Base-by-base conservation (phyloP, 2,329 filamentous ascomycete species). In the Lecanoromycetidae sp. region DNA sequence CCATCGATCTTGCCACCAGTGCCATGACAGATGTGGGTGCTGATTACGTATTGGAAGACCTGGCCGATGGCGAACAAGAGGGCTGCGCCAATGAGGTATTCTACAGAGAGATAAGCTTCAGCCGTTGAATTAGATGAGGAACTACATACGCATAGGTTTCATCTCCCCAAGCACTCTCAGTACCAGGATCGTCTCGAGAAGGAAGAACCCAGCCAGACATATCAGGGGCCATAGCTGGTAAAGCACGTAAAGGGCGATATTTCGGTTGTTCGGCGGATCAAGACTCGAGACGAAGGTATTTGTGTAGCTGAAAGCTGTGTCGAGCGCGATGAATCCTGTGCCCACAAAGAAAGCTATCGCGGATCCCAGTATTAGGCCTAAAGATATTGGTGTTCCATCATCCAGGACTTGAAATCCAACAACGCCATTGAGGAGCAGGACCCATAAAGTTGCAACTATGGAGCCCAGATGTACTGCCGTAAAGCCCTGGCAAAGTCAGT, bases 21-120 rank as follows among this genome's bases (percentile, higher is more conserved):
- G 36, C 86, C 86, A 19, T 80, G 73, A 71, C 91, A 98, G 52
- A 98, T 87, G 62, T 94, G 82, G 12, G 81, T 76, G 71, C 88
- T 96, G 65, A 94, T 75, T 48, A 88, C 84, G 63, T 94, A 98
- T 68, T 94, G 86, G 75, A 98, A 98, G 54, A 98, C 76, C 62
- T 98, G 91, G 15, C 87, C 90, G 49, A 94, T 76, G 22, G 86
- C 87, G 62, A 98, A 98, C 13, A 94, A 72, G 2, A 96, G 57
- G 2, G 74, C 80, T 0, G 90, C 87, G 1, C 69, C 74, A 2
- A 71, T 66, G 17, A 96, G 76, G 62, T 91, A 95, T 50, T 91
- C 74, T 77, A 12, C 15, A 5, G 13, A 15, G 12, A 23, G n/a
- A 34, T 45, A 17, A 45, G 25, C 30, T n/a, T 13, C 12, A 15